Evolutionary conservation across 352 stramenopile genomes (phyloP).

Genomic region (Globisporangium takayamanum): DNA sequence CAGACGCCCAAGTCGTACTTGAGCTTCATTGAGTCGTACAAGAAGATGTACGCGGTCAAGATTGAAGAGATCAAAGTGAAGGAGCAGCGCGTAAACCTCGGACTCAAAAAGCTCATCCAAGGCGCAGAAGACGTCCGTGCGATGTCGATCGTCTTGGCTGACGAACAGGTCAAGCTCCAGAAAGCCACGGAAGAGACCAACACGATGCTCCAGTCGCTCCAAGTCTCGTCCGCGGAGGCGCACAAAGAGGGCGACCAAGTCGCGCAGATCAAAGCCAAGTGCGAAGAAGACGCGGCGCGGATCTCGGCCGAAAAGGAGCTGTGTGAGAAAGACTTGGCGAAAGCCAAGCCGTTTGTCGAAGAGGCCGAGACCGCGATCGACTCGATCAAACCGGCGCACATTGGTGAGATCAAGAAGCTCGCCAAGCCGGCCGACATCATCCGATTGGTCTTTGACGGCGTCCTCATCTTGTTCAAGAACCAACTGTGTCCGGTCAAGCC

Average conservation of each 20-base stretch:
- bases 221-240: conserved; percentile 93
- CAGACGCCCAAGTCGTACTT: conserved; percentile 98
- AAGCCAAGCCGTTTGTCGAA: conserved; percentile 97
- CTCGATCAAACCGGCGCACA: conserved; percentile 96
- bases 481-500: conserved; percentile 89
- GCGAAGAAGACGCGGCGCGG: conserved; percentile 92
- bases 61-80: conserved; percentile 95
- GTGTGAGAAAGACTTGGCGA: conserved; percentile 95
- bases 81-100: conserved; percentile 95
- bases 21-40: conserved; percentile 98
- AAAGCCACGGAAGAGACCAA: conserved; percentile 96
- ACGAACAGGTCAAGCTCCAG: conserved; percentile 95
- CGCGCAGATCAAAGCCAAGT: conserved; percentile 94
- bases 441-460: conserved; percentile 96
- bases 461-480: conserved; percentile 96
- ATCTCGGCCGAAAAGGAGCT: conserved; percentile 95
- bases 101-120: conserved; percentile 97
- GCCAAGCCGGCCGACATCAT: conserved; percentile 98
- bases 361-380: conserved; percentile 97
- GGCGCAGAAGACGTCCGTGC: conserved; percentile 94
- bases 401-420: conserved; percentile 98
- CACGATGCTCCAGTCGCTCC: conserved; percentile 95
- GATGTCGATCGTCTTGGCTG: conserved; percentile 96
- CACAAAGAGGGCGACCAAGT: conserved; percentile 98
- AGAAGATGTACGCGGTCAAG: conserved; percentile 94